A percentile compares a stretch with the other conserved stretches of the same genome.
Conservation (phyloP, 164 flowering plant species). For the Houttuynia cordata region DNA sequence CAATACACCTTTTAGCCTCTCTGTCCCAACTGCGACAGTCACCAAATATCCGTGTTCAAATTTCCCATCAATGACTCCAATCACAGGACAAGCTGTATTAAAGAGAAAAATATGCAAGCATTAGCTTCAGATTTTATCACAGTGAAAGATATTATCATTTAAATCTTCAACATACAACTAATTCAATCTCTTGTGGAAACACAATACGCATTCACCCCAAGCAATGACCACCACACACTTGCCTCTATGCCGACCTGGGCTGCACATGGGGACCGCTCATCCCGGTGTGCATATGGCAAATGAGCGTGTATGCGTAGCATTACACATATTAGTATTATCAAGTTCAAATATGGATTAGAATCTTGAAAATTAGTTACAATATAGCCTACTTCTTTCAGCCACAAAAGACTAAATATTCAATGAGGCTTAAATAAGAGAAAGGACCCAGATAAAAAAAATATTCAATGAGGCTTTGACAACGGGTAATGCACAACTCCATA, state of each 20-base stretch:
- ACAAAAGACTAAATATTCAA: background rate
- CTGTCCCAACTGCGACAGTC: slow-evolving; percentile 47
- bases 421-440: background rate
- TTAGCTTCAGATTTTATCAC: background rate
- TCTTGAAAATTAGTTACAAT: no score
- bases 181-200: background rate
- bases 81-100: slow-evolving; percentile 30
- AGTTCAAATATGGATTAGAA: no score
- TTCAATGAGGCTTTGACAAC: background rate
- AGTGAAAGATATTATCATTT: background rate
- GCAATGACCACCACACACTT: no score
- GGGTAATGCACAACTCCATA: no score
- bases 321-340: no score
- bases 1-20: slow-evolving; percentile 73
- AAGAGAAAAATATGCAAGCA: slow-evolving; percentile 21
- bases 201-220: no score
- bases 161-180: background rate
- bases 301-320: no score
- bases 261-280: no score
- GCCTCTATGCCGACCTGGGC: no score
- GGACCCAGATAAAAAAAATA: background rate
- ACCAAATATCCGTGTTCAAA: slow-evolving; percentile 73
- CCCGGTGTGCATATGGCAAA: no score
- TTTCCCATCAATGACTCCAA: slow-evolving; percentile 75
- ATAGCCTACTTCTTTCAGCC: no score